Base-by-base conservation (phyloP, 2,329 filamentous ascomycete species). In the Colletotrichum musicola region DNA sequence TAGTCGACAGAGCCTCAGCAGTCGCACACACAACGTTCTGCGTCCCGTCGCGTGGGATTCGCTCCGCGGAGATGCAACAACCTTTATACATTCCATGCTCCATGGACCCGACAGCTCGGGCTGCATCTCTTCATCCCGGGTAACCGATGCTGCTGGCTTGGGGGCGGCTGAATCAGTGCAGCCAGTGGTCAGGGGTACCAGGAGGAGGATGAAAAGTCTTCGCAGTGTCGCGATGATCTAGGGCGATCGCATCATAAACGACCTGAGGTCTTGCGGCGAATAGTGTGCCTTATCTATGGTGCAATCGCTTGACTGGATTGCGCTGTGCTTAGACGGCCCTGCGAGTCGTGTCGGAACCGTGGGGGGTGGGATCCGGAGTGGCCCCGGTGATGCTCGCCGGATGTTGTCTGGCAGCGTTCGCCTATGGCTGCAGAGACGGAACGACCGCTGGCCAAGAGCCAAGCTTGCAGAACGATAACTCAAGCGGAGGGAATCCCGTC, bases 211-310 rank as follows among this genome's bases (percentile, higher is more conserved):
- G 27, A 50, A 58, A 63, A 35, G 16, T 49, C 20, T 65, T 35
- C 13, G 13, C 18, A 16, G 40, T 68, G 57, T 67, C 58, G 63
- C 54, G 63, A 69, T 69, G 64, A 46, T 27, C 42, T 20, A 57
- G 27, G 22, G 5, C 46, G 38, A 69, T 68, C 67, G 53, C 67
- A 61, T 44, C 63, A 69, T 68, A 30, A 42, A 30, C 49, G 22
- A 54, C 18, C 44, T n/a, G 30, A 14, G 18, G 16, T 12, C 40
- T 13, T 62, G 10, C n/a, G 27, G 22, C 57, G 27, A 69, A 68
- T 62, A 16, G 30, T 12, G 16, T 50, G n/a, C 25, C 51, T 65
- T 69, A 71, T 72, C 64, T 63, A 72, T 72, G 70, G 61, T 71
- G 70, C 62, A 70, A 72, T 72, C 18, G 54, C 30, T 42, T 42